Evolutionary conservation across 2,329 filamentous ascomycete genomes (phyloP).

Genomic region (Talaromyces piceae): DNA sequence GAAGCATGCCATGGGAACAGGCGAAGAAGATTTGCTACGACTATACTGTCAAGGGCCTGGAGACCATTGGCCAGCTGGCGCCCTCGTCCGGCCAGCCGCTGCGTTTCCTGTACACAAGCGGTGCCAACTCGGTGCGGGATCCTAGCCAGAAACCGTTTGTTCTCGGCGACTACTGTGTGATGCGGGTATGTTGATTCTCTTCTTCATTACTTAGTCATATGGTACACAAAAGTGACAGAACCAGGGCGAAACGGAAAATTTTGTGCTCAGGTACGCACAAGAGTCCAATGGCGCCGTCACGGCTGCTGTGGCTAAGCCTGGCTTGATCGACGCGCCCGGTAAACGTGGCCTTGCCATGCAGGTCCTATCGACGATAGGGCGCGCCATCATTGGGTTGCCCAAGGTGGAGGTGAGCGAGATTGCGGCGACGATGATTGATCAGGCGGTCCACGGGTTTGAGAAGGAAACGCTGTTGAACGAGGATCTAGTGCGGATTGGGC

Average conservation of each 20-base stretch:
- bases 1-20: constrained; percentile 27
- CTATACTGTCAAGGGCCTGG: constrained; percentile 27
- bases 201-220: background rate
- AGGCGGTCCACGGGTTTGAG: constrained; percentile 40
- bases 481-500: constrained; percentile 37
- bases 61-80: constrained; percentile 27
- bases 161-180: constrained; percentile 33
- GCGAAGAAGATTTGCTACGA: constrained; percentile 37
- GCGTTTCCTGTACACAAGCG: constrained; percentile 47
- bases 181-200: constrained; percentile 37
- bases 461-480: constrained; percentile 40
- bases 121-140: constrained; percentile 38
- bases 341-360: constrained; percentile 34
- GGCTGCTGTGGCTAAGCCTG: constrained; percentile 29
- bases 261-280: constrained; percentile 36
- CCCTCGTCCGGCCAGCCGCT: constrained; percentile 26
- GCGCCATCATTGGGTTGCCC: constrained; percentile 23
- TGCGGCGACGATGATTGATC: constrained; percentile 39
- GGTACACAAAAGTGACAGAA: constrained; percentile 28
- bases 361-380: constrained; percentile 15
- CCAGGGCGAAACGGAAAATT: constrained; percentile 44
- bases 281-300: constrained; percentile 30
- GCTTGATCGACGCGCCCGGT: constrained; percentile 6
- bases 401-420: constrained; percentile 32
- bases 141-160: constrained; percentile 34